Base-by-base conservation (phyloP, 768 basidiomycete species). In the Megacollybia marginata region DNA sequence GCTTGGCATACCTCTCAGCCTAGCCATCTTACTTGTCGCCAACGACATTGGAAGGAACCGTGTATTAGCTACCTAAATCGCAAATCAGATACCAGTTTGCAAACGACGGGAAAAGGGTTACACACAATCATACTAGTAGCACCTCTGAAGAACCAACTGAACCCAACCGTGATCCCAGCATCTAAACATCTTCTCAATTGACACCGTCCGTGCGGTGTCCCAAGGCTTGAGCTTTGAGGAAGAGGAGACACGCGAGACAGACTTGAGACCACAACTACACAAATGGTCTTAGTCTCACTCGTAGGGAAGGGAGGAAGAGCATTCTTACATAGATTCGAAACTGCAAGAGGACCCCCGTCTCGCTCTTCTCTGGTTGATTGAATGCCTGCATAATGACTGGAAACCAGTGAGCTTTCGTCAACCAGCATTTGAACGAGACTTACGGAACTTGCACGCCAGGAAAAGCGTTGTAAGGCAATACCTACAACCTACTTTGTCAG, bases 191-290 rank as follows among this genome's bases (percentile, higher is more conserved):
- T 53, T 76, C 68, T 63, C 64, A 12, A 75, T 52, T 5, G 75
- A 72, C 1, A 65, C 48, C 13, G 51, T 54, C n/a, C n/a, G n/a
- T n/a, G n/a, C 63, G 60, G 9, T 70, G 64, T 28, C 23, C 23
- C 23, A 2, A 6, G 20, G 68, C 53, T 52, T 67, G 57, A 3
- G 66, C 62, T 49, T 74, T 75, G 48, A 88, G 65, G 74, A 88
- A 86, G 69, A 87, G 84, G 9, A 87, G 69, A 15, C 79, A 82
- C 6, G 75, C 71, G 15, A 87, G 65, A 55, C 79, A 82, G 31
- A 85, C 65, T 57, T 86, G 79, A 88, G 70, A 0, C 83, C 85
- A 82, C 78, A 56, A 86, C 67, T 82, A 57, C 42, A 2, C 38
- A 15, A 43, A 4, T 8, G 16, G 6, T 7, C n/a, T 48, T 4